Evolutionary conservation across 306 rosid species (phyloP).

Genomic region (Gillenia trifoliata): DNA sequence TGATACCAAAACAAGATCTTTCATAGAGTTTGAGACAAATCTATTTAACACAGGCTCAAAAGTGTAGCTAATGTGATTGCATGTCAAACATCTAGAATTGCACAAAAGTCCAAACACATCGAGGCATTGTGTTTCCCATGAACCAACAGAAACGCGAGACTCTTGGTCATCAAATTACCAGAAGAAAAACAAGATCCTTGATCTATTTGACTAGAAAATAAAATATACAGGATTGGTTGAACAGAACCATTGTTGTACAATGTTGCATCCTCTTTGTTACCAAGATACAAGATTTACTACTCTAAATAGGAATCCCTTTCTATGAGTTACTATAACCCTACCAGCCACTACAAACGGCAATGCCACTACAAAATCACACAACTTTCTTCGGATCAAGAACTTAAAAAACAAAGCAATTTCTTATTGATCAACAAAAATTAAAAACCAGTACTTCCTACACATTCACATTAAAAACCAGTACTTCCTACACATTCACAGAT

Average conservation of each 20-base stretch:
- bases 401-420: neutral
- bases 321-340: neutral
- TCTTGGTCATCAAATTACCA: neutral
- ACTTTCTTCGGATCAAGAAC: constrained; percentile 8
- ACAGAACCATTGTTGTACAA: neutral
- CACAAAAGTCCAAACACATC: neutral
- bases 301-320: no score
- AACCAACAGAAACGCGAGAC: neutral
- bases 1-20: neutral
- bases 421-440: neutral
- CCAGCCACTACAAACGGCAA: neutral
- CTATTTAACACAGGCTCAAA: neutral
- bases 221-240: neutral
- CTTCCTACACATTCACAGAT: constrained; percentile 5
- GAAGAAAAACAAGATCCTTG: neutral
- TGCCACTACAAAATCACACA: neutral
- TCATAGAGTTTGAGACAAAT: neutral
- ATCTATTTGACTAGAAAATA: neutral
- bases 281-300: neutral
- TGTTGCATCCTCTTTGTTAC: neutral
- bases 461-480: constrained; percentile 12
- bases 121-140: neutral
- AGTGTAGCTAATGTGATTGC: neutral
- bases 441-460: constrained; percentile 3
- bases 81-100: neutral